phyloP scores from a whole-genome alignment of 208 protist species.

The Acanthamoeba divionensis region DNA sequence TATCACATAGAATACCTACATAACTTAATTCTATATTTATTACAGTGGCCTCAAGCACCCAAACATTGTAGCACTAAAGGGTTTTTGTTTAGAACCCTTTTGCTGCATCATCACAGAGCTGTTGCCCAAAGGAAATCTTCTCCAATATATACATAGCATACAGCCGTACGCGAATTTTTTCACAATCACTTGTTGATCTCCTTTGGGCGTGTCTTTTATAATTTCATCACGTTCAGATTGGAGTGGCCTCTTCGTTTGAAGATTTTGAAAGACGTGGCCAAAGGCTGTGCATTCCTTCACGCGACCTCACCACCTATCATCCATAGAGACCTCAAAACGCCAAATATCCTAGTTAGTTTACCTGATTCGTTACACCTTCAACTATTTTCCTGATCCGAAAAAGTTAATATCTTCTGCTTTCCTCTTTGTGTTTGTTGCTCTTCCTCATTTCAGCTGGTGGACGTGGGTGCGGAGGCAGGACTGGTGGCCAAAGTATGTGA shows the following conservation, averaged over 20 bases:
- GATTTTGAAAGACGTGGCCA: constrained; percentile 66
- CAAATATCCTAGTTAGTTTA: constrained; percentile 65
- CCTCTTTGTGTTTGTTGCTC: background rate
- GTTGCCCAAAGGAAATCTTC: background rate
- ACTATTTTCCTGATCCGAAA: too few species aligned
- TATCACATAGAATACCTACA: background rate
- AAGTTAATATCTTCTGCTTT: background rate
- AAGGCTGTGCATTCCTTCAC: constrained; percentile 66
- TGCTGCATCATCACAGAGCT: constrained; percentile 36
- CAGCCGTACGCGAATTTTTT: background rate
- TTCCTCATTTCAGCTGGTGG: background rate
- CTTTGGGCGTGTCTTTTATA: background rate
- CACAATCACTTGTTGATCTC: background rate
- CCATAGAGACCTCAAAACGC: constrained; percentile 66
- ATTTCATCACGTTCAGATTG: background rate
- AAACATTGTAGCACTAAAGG: background rate
- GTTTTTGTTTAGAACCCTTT: background rate
- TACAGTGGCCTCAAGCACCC: constrained; percentile 29
- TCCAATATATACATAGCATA: background rate
- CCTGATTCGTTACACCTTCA: too few species aligned
- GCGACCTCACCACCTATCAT: constrained; percentile 61
- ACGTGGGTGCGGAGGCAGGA: background rate
- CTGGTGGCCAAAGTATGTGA: constrained; percentile 47
- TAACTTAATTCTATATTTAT: background rate
- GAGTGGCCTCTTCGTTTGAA: constrained; percentile 47